Base-by-base conservation (phyloP, 768 basidiomycete genomes). In the Leucogyrophana mollusca region DNA sequence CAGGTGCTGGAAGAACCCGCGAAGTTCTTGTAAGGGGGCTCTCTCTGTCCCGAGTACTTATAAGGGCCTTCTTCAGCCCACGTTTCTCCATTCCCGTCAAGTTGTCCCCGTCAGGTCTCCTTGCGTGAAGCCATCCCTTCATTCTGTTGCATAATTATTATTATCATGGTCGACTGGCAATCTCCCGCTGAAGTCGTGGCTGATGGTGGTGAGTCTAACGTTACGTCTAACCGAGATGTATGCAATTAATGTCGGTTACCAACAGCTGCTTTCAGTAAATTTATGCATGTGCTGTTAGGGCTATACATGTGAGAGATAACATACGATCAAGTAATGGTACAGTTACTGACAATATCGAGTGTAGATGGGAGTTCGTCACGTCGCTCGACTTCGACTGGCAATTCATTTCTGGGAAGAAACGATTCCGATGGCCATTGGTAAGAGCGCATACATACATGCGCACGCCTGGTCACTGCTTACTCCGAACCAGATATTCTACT, bases 381-480 rank as follows among this genome's bases (percentile, higher is more conserved):
- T 82, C 82, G 18, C 60, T 85, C 46, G 57, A 72, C 47, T 87
- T 85, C 54, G 85, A 87, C 61, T 84, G 79, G 79, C 69, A 79
- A 48, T 79, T 76, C 51, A 54, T 87, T 52, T 66, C 73, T 10
- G 71, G 83, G 34, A 74, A 74, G 63, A 78, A 75, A 54, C 68
- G 55, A 38, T 85, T 85, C 62, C 73, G 67, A 36, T 86, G 85
- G 85, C 84, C 85, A 41, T 64, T 87, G 79, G 83, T 86, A 57
- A 34, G 68, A 40, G 11, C 43, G 9, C 20, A 8, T 38, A 17
- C 48, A 3, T 36, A 18, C 16, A 16, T 49, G 23, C 24, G 18
- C 20, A 7, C 23, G 25, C 13, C 23, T 10, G n/a, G 13, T 33
- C 24, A 27, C 43, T 11, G 46, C 27, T 51, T 18, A 14, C 46